Evolutionary conservation across 2,329 filamentous ascomycete species (phyloP).

Genomic region (Aspergillus fijiensis): DNA sequence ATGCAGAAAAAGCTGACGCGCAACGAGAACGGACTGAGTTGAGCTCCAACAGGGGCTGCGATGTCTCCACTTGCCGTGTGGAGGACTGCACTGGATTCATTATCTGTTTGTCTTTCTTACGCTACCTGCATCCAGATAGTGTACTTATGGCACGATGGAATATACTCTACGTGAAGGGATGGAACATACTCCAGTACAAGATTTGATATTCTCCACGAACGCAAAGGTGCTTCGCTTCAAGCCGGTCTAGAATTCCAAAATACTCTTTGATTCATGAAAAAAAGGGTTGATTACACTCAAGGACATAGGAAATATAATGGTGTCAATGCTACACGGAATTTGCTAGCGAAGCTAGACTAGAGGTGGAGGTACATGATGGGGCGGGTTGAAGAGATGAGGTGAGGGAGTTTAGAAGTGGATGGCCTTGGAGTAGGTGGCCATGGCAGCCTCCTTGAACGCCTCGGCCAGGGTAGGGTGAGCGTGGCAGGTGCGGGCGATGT

Average conservation of each 20-base stretch:
- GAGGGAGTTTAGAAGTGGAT: constrained; percentile 75
- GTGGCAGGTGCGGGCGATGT: constrained; percentile 91
- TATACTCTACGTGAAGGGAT: no score
- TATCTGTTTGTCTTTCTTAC: no score
- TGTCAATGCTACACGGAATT: constrained; percentile 40
- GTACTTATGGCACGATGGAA: no score
- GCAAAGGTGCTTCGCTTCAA: background rate
- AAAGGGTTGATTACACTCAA: constrained; percentile 11
- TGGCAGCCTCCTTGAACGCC: constrained; percentile 99
- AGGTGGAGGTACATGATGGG: constrained; percentile 17
- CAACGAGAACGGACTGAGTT: no score
- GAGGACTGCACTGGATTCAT: no score
- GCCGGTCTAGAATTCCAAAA: background rate
- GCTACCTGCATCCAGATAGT: no score
- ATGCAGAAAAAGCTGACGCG: no score
- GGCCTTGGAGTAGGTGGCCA: constrained; percentile 92
- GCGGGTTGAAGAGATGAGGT: constrained; percentile 18
- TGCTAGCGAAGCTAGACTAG: constrained; percentile 39
- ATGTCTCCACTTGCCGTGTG: no score
- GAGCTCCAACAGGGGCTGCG: no score
- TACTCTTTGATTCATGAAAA: constrained; percentile 15
- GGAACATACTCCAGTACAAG: no score
- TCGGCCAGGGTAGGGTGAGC: constrained; percentile 94
- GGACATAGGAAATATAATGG: constrained; percentile 31
- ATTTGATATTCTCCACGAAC: no score